phyloP scores from a whole-genome alignment of 371 early-diverging fungal species.

The Actinomortierella wolfii region DNA sequence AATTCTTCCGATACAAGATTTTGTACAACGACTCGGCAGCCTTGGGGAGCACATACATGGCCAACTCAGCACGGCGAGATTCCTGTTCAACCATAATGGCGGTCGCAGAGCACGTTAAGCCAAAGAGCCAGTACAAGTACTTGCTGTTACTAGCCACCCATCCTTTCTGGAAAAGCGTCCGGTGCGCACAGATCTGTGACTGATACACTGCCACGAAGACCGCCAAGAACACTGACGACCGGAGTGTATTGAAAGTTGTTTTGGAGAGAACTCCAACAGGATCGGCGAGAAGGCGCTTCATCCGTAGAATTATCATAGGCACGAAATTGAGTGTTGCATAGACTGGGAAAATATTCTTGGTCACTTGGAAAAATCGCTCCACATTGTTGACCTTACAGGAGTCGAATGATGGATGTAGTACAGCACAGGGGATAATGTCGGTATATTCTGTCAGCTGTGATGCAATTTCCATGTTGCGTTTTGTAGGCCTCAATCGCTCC shows the following conservation, averaged over 20 bases:
- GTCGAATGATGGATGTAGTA: constrained; percentile 66
- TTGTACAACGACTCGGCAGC: constrained; percentile 61
- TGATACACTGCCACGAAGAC: constrained; percentile 65
- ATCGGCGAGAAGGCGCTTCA: constrained; percentile 55
- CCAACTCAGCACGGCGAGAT: constrained; percentile 67
- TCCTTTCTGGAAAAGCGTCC: constrained; percentile 53
- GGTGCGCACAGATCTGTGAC: constrained; percentile 64
- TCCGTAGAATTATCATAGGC: constrained; percentile 65
- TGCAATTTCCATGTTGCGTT: constrained; percentile 48
- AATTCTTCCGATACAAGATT: constrained; percentile 60
- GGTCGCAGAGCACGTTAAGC: constrained; percentile 55
- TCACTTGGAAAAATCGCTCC: constrained; percentile 58
- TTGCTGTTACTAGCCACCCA: constrained; percentile 54
- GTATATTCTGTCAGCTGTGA: constrained; percentile 21
- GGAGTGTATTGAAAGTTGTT: constrained; percentile 57
- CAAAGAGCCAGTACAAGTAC: constrained; percentile 67
- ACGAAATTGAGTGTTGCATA: constrained; percentile 77
- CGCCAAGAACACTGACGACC: constrained; percentile 67
- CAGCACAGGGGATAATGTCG: constrained; percentile 50
- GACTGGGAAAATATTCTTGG: constrained; percentile 64
- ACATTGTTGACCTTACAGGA: constrained; percentile 54
- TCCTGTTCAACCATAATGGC: constrained; percentile 75
- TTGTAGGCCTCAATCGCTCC: constrained; percentile 51
- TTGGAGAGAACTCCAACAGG: constrained; percentile 54
- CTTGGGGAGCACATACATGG: constrained; percentile 71